A percentile compares a stretch with the other conserved stretches of the same genome.
Conservation (phyloP, 2,329 filamentous ascomycete species). For the Verruconis gallopava region DNA sequence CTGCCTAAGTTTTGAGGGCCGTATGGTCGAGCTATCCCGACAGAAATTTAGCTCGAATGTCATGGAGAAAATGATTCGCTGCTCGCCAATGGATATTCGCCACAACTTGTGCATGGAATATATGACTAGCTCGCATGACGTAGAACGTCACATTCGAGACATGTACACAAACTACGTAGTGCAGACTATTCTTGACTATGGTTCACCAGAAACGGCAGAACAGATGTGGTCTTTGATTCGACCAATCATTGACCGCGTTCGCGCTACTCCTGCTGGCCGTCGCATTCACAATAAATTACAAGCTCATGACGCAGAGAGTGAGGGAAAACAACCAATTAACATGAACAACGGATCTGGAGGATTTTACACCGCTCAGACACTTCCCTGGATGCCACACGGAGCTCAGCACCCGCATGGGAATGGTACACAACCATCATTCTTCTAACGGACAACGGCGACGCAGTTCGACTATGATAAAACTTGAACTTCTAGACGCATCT, state of each 20-base stretch:
- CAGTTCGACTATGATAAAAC: too few relatives aligned
- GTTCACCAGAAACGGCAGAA: conserved; percentile 58
- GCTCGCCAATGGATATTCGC: conserved; percentile 60
- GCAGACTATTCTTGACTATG: conserved; percentile 85
- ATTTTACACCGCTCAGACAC: background rate
- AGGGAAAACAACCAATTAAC: conserved; percentile 12
- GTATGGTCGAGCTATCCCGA: conserved; percentile 62
- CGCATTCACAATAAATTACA: conserved; percentile 83
- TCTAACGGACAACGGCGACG: too few relatives aligned
- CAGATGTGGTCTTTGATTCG: conserved; percentile 74
- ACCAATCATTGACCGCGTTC: conserved; percentile 70
- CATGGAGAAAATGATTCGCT: conserved; percentile 83
- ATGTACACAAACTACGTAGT: conserved; percentile 97
- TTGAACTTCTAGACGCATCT: too few relatives aligned
- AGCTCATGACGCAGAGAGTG: conserved; percentile 33
- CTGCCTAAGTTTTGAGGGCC: conserved; percentile 63
- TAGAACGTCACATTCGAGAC: conserved; percentile 81
- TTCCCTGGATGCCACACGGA: background rate
- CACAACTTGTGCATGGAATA: conserved; percentile 80
- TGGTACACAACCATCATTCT: background rate
- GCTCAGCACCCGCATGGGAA: too few relatives aligned
- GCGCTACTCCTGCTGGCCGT: conserved; percentile 85
- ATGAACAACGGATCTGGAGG: conserved; percentile 4
- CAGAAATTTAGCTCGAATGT: conserved; percentile 99
- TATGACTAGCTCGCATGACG: conserved; percentile 50